Percentiles rank a stretch among this genome's conserved stretches.
phyloP scores from a whole-genome alignment of 176 grass and related monocot species.

The Rhynchospora tenuis region DNA sequence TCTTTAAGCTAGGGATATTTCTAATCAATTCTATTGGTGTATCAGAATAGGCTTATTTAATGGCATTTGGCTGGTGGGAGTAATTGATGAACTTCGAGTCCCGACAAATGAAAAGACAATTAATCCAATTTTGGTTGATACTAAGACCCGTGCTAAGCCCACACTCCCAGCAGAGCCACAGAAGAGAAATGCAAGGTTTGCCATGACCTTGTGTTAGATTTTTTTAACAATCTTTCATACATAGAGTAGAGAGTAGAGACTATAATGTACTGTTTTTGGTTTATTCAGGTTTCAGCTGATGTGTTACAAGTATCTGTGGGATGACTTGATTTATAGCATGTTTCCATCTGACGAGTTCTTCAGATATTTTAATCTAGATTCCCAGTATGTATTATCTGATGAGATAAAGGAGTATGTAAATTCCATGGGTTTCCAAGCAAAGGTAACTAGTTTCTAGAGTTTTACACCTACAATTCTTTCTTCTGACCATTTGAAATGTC shows the following conservation, averaged over 20 bases:
- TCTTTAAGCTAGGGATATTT: not conserved
- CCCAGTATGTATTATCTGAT: slow-evolving; percentile 48
- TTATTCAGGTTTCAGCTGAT: slow-evolving; percentile 80
- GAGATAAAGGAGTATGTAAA: slow-evolving; percentile 51
- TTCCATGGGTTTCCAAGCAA: slow-evolving; percentile 60
- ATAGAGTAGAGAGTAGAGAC: not conserved
- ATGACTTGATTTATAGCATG: slow-evolving; percentile 43
- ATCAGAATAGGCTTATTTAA: slow-evolving; percentile 60
- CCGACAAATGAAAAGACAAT: slow-evolving; percentile 31
- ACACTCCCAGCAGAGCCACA: slow-evolving; percentile 61
- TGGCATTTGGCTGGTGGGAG: slow-evolving; percentile 73
- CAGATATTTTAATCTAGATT: slow-evolving; percentile 65
- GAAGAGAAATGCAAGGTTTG: slow-evolving; percentile 90
- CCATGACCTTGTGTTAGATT: not conserved
- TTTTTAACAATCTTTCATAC: not conserved
- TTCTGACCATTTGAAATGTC: not conserved
- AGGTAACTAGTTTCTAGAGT: slow-evolving; percentile 38
- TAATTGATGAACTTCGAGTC: slow-evolving; percentile 83
- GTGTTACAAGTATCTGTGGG: slow-evolving; percentile 94
- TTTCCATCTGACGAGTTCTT: slow-evolving; percentile 64
- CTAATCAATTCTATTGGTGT: not conserved
- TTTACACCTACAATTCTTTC: not conserved
- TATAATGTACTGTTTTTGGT: slow-evolving; percentile 17
- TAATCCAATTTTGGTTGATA: slow-evolving; percentile 65
- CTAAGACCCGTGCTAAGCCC: slow-evolving; percentile 60